phyloP scores from a whole-genome alignment of 1,284 basidiomycete species.

The Apiotrichum sp. region DNA sequence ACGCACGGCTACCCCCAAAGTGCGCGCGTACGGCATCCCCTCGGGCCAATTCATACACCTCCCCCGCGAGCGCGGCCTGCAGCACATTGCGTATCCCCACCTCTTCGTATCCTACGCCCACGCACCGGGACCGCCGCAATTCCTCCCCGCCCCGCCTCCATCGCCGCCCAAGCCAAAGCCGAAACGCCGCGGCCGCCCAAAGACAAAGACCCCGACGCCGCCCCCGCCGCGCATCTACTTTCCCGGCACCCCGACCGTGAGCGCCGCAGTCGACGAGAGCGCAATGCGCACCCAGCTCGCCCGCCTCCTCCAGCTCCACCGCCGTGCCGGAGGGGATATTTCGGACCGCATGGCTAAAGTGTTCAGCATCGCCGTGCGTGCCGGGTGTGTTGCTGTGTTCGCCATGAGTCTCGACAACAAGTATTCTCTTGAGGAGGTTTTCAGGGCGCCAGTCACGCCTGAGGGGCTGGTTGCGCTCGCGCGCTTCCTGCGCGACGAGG shows the following conservation, averaged over 20 bases:
- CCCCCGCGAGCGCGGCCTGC: background rate
- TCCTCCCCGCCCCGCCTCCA: no score
- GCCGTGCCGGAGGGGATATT: no score
- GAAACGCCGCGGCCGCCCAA: no score
- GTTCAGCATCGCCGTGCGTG: no score
- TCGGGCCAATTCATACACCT: background rate
- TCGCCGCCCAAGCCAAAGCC: no score
- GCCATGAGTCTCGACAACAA: background rate
- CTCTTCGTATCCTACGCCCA: background rate
- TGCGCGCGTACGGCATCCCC: background rate
- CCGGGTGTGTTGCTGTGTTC: no score
- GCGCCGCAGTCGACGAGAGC: background rate
- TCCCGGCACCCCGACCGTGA: background rate
- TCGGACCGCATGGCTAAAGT: no score
- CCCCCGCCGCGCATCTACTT: no score
- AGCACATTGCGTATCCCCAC: background rate
- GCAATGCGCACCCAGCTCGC: background rate
- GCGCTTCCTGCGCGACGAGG: background rate
- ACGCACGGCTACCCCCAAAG: background rate
- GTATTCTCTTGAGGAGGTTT: background rate
- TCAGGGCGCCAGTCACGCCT: background rate
- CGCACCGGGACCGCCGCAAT: background rate
- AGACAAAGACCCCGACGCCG: no score
- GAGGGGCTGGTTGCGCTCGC: background rate
- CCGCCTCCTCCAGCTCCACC: background rate